Evolutionary conservation across 2,329 filamentous ascomycete species (phyloP).

Genomic region (Zymoseptoria brevis): DNA sequence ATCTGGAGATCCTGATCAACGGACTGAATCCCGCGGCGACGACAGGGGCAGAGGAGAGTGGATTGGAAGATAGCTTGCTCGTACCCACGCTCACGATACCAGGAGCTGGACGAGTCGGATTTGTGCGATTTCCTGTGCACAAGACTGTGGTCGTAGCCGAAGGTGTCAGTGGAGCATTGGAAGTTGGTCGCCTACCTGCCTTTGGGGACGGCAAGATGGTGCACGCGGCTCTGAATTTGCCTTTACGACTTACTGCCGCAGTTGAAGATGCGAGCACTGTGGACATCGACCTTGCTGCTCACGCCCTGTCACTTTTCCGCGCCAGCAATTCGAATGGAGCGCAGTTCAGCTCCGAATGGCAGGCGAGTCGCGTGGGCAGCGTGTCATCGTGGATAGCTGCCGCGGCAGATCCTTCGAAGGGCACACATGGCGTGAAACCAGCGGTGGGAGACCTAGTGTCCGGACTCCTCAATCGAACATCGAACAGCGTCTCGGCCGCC

Average conservation of each 20-base stretch:
- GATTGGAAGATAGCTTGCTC: conserved; percentile 58
- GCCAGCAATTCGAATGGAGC: conserved; percentile 28
- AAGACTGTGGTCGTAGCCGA: conserved; percentile 66
- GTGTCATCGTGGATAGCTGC: conserved; percentile 22
- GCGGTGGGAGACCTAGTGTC: conserved; percentile 58
- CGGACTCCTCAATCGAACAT: conserved; percentile 55
- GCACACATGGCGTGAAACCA: conserved; percentile 49
- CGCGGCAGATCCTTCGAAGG: conserved; percentile 25
- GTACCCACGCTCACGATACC: conserved; percentile 65
- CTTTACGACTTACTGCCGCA: conserved; percentile 38
- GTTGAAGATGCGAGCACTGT: conserved; percentile 40
- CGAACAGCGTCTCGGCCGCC: conserved; percentile 40
- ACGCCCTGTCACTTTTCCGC: conserved; percentile 48
- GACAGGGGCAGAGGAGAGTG: conserved; percentile 29
- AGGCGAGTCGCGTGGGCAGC: conserved; percentile 24
- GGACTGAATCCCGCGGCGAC: conserved; percentile 34
- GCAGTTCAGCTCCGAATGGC: conserved; percentile 29
- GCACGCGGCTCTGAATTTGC: conserved; percentile 52
- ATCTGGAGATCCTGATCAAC: conserved; percentile 56
- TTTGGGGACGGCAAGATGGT: conserved; percentile 34
- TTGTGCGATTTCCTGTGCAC: conserved; percentile 75
- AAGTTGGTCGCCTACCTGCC: conserved; percentile 37
- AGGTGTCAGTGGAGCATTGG: conserved; percentile 60
- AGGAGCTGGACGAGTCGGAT: conserved; percentile 55
- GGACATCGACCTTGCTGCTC: conserved; percentile 54